Conservation (phyloP, 1,284 basidiomycete genomes). For the Malassezia obtusa region DNA sequence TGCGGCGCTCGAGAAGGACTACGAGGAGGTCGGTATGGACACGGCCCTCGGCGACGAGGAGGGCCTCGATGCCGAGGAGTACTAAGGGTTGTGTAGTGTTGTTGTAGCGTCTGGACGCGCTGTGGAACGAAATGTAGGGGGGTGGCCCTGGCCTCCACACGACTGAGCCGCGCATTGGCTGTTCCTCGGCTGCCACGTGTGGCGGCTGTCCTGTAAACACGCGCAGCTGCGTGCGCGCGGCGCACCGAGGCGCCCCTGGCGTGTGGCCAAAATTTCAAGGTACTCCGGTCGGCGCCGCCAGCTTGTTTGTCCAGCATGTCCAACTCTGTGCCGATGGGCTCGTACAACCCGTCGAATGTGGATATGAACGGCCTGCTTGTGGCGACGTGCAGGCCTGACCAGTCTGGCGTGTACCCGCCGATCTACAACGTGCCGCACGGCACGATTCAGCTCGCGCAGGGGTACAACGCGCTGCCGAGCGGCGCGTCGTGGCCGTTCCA, state of each 20-base stretch:
- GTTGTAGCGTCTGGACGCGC: too few species aligned
- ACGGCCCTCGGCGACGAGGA: constrained; percentile 69
- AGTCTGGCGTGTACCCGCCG: constrained; percentile 11
- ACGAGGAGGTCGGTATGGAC: constrained; percentile 66
- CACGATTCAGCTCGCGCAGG: constrained; percentile 29
- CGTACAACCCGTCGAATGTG: constrained; percentile 2
- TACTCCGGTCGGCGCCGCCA: background rate
- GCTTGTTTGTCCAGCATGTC: background rate
- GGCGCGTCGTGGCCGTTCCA: constrained; percentile 9
- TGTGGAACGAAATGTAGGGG: too few species aligned
- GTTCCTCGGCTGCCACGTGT: background rate
- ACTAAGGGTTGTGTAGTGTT: constrained; percentile 16
- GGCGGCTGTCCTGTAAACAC: background rate
- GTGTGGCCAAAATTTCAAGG: background rate
- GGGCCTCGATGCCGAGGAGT: constrained; percentile 39
- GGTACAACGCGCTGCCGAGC: constrained; percentile 3
- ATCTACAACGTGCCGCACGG: constrained; percentile 34
- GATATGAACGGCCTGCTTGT: constrained; percentile 13
- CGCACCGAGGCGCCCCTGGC: background rate
- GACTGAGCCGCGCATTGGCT: background rate
- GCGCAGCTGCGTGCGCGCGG: background rate
- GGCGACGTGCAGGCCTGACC: background rate
- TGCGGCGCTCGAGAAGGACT: constrained; percentile 79
- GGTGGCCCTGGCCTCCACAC: background rate
- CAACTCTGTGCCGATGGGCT: background rate